phyloP scores from a whole-genome alignment of 306 rosid species.

The Gastrolobium bilobum region DNA sequence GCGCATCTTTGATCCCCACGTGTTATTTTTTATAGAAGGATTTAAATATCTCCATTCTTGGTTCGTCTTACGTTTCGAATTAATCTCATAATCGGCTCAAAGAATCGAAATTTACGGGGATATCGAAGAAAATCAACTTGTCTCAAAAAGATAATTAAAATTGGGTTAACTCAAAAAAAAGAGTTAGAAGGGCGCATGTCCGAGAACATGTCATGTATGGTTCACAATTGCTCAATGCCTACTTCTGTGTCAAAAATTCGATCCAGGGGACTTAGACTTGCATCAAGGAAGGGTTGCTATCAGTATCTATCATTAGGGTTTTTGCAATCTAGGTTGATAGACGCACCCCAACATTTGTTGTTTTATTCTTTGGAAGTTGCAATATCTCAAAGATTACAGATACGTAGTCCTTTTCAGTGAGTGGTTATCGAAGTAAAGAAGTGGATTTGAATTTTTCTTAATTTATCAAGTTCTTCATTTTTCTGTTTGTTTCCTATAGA shows the following conservation, averaged over 20 bases:
- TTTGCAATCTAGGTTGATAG: conserved; percentile 67
- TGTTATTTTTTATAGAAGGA: too few relatives aligned
- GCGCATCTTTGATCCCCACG: too few relatives aligned
- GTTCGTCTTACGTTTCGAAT: too few relatives aligned
- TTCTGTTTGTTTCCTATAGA: conserved; percentile 30
- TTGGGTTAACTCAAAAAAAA: too few relatives aligned
- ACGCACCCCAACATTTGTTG: conserved; percentile 65
- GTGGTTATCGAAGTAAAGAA: conserved; percentile 20
- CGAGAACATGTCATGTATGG: conserved; percentile 54
- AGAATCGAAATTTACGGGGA: too few relatives aligned
- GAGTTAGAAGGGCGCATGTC: conserved; percentile 29
- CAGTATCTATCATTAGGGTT: conserved; percentile 70
- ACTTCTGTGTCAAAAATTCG: conserved; percentile 58
- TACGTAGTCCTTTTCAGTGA: conserved; percentile 64
- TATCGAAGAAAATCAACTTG: too few relatives aligned
- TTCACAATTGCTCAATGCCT: conserved; percentile 58
- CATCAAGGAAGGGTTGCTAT: conserved; percentile 73
- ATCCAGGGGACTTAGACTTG: conserved; percentile 70
- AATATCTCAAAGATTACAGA: conserved; percentile 55
- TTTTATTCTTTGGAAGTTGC: conserved; percentile 64
- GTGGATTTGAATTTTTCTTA: conserved; percentile 43
- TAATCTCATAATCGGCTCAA: too few relatives aligned
- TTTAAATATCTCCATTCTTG: too few relatives aligned
- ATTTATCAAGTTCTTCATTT: conserved; percentile 24
- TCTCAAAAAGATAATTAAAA: too few relatives aligned